phyloP scores from a whole-genome alignment of 1,139 yeast genomes.

The Candida neerlandica region DNA sequence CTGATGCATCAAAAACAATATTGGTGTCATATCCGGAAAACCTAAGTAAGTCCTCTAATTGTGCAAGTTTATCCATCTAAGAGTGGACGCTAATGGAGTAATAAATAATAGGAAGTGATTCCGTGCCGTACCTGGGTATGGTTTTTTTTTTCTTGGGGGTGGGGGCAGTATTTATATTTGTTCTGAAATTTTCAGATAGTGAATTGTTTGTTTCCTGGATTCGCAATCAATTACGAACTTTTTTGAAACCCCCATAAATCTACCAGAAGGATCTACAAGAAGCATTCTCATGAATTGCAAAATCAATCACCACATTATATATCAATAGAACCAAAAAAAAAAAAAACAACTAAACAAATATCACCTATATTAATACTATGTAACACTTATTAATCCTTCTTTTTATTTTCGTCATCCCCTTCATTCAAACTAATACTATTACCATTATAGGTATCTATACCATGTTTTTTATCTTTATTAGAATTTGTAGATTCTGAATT shows the following conservation, averaged over 20 bases:
- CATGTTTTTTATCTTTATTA: slow-evolving; percentile 10
- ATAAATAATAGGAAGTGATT: background rate
- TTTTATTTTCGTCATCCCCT: slow-evolving; percentile 19
- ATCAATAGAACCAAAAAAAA: background rate
- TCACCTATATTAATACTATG: background rate
- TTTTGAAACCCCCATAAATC: background rate
- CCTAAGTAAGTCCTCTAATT: slow-evolving; percentile 33
- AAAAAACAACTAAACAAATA: background rate
- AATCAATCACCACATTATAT: background rate
- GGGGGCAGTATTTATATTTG: background rate
- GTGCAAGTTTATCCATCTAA: slow-evolving; percentile 30
- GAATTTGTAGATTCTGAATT: background rate
- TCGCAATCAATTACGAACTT: background rate
- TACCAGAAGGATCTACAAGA: background rate
- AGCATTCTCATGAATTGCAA: too few species aligned
- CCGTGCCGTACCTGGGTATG: background rate
- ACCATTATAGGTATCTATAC: slow-evolving; percentile 24
- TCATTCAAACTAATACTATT: slow-evolving; percentile 22
- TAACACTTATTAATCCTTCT: background rate
- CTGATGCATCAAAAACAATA: slow-evolving; percentile 51
- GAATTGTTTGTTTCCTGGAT: background rate
- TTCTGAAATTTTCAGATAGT: background rate
- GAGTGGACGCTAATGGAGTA: background rate
- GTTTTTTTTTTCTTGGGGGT: background rate
- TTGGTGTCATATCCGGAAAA: slow-evolving; percentile 28